Base-by-base conservation (phyloP, 371 early-diverging fungal genomes). In the Polyrhizophydium stewartii region DNA sequence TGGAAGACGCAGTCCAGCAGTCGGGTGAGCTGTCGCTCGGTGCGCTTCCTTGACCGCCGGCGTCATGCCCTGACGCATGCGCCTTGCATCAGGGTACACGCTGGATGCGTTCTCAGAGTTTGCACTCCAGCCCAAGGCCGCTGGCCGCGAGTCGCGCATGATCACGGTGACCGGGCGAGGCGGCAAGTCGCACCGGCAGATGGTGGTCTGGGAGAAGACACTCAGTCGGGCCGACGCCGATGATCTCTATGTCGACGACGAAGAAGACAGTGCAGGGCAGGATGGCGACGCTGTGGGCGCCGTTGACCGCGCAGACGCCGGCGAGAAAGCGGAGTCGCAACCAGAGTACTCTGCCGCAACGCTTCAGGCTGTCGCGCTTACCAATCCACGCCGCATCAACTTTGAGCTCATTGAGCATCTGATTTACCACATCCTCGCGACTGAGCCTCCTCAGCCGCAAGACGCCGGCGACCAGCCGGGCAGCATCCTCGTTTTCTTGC, bases 401-500 rank as follows among this genome's bases (percentile, higher is more conserved):
- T 85, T 85, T 58, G 91, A 92, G 24, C 77, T 92, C 25, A 75
- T 90, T 19, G 73, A 86, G 12, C 25, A 69, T 7, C 63, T 90
- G 7, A 62, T 91, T 9, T 77, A 82, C 30, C 71, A 86, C 50
- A 25, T 73, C 5, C 60, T 59, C 25, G 17, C 16, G 1, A 22
- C 46, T 9, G 47, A 38, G 12, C 31, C 30, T 6, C n/a, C n/a
- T n/a, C n/a, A n/a, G n/a, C n/a, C n/a, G n/a, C n/a, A n/a, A n/a
- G 56, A 62, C 2, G 40, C 3, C 10, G 64, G 66, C 30, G 59
- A 49, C 12, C 7, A 25, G 12, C 24, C 9, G 22, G 72, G 64
- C 7, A 86, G 93, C 1, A 82, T 94, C 19, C 72, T 96, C 35
- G 81, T 95, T 27, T 95, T 96, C 58, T 64, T 96, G 63, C 94